Percentiles rank a stretch among this genome's conserved stretches.
Conservation (phyloP, 1,284 basidiomycete species). For the Ceratobasidium sp. region DNA sequence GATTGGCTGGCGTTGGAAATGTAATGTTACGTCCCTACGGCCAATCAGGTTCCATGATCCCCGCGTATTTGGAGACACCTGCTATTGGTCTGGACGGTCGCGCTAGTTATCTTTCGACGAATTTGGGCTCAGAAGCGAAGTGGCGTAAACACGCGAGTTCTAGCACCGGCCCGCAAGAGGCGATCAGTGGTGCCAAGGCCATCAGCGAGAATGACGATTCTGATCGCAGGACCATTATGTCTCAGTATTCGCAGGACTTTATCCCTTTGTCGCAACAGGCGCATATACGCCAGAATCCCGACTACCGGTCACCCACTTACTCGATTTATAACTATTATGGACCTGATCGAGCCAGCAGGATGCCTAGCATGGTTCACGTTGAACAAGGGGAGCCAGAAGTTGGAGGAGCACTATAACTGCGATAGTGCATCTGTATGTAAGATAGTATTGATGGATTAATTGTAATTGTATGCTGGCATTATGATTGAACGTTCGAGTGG, state of each 20-base stretch:
- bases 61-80: conserved; percentile 30
- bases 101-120: conserved; percentile 35
- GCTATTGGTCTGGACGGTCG: conserved; percentile 28
- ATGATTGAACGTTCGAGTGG: no score
- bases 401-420: conserved; percentile 21
- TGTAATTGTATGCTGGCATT: conserved; percentile 35
- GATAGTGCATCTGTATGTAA: conserved; percentile 17
- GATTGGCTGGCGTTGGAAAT: conserved; percentile 31
- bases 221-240: conserved; percentile 27
- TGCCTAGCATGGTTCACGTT: conserved; percentile 16
- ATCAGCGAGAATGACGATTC: conserved; percentile 23
- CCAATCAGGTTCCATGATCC: conserved; percentile 30
- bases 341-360: conserved; percentile 17
- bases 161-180: conserved; percentile 28
- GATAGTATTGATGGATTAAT: conserved; percentile 16
- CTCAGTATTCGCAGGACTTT: conserved; percentile 35
- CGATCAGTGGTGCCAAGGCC: conserved; percentile 26
- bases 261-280: conserved; percentile 30
- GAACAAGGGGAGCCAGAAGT: conserved; percentile 17
- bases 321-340: conserved; percentile 39
- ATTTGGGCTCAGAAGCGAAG: not conserved
- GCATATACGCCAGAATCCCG: conserved; percentile 32
- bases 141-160: not conserved
- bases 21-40: conserved; percentile 34
- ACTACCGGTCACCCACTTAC: conserved; percentile 38